phyloP scores from a whole-genome alignment of 306 rosid species.

The Quillaja saponaria region DNA sequence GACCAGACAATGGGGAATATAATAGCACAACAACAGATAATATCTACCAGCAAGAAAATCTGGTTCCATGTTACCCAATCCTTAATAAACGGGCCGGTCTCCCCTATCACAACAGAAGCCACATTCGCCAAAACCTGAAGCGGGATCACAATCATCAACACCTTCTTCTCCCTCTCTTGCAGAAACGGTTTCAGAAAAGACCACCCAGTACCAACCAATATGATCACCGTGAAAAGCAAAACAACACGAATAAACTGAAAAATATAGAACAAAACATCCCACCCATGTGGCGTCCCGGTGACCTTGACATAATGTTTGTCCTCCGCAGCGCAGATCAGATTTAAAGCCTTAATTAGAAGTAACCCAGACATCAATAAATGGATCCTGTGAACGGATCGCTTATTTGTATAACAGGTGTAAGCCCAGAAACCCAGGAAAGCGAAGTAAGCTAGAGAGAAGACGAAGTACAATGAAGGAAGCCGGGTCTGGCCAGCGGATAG shows the following conservation, averaged over 20 bases:
- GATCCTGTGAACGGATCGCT: conserved; percentile 70
- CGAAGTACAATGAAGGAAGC: conserved; percentile 60
- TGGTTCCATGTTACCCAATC: conserved; percentile 98
- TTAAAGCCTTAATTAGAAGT: conserved; percentile 67
- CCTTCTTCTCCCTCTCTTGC: conserved; percentile 87
- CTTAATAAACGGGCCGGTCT: conserved; percentile 86
- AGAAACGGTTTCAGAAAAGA: conserved; percentile 79
- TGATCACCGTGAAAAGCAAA: conserved; percentile 71
- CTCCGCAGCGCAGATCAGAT: conserved; percentile 82
- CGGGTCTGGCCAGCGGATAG: conserved; percentile 86
- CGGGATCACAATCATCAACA: conserved; percentile 83
- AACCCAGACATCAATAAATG: conserved; percentile 71
- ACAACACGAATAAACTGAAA: conserved; percentile 86
- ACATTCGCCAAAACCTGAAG: conserved; percentile 86
- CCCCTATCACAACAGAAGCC: conserved; percentile 88
- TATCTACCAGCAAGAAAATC: conserved; percentile 84
- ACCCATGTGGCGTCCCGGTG: conserved; percentile 88
- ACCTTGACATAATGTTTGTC: conserved; percentile 76
- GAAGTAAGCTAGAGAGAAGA: conserved; percentile 55
- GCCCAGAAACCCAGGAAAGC: conserved; percentile 64
- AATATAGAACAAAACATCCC: conserved; percentile 90
- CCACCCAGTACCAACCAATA: conserved; percentile 90
- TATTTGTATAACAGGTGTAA: conserved; percentile 42
- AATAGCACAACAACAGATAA: conserved; percentile 88
- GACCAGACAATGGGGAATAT: conserved; percentile 97